Percentiles rank a stretch among this genome's conserved stretches.
These are phyloP conservation scores for Claviceps africana DNA, from an alignment of 2,329 filamentous ascomycete species.

Conservation along the genomic window DNA sequence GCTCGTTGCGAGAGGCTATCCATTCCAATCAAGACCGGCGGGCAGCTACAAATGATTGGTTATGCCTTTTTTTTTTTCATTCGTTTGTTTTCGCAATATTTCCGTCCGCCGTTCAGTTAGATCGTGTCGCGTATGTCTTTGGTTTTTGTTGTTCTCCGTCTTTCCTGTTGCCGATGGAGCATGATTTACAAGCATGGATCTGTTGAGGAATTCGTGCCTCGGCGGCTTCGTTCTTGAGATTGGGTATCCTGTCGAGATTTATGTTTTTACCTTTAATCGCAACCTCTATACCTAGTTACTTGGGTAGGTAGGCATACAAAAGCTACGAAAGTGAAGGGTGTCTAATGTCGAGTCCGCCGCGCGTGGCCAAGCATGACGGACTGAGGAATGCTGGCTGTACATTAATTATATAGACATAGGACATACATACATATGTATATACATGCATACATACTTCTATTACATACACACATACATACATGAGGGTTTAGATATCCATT, in stretches of 20 bases:
- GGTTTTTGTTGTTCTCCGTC: not conserved
- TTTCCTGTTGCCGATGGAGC: not conserved
- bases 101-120: not conserved
- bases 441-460: no score
- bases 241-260: not conserved
- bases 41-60: not conserved
- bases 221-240: not conserved
- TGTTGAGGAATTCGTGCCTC: not conserved
- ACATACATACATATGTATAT: no score
- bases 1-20: constrained; percentile 1
- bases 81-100: not conserved
- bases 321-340: not conserved
- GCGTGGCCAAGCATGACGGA: not conserved
- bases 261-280: no score
- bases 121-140: not conserved
- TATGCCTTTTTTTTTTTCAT: not conserved
- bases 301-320: not conserved
- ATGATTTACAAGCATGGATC: not conserved
- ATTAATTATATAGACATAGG: not conserved
- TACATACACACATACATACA: no score
- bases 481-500: no score
- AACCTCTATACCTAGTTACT: no score
- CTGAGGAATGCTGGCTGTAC: not conserved
- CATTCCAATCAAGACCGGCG: not conserved
- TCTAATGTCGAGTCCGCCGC: not conserved